These are phyloP conservation scores for Sugiyamaella chiloensis DNA, from an alignment of 805 yeast species.

Conservation along the genomic window DNA sequence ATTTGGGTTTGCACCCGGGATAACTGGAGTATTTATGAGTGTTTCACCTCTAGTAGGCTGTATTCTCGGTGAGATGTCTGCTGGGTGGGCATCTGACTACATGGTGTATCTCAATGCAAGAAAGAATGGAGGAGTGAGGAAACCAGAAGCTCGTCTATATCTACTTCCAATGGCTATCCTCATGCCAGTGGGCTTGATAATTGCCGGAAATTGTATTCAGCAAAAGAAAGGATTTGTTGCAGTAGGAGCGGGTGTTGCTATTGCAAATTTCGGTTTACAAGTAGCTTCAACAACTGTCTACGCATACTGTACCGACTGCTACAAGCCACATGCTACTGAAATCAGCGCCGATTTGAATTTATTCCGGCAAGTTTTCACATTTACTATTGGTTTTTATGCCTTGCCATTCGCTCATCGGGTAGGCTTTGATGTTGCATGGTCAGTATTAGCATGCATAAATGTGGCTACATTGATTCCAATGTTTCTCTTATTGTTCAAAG, in stretches of 20 bases:
- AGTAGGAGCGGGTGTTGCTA: conserved; percentile 4
- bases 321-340: conserved; percentile 5
- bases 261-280: conserved; percentile 6
- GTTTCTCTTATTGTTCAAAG: neutral
- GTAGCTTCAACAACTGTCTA: conserved; percentile 9
- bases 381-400: conserved; percentile 10
- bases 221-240: neutral
- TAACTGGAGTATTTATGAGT: conserved; percentile 9
- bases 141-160: conserved; percentile 12
- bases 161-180: neutral
- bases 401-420: conserved; percentile 7
- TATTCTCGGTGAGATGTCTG: conserved; percentile 8
- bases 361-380: conserved; percentile 4
- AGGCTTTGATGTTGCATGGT: conserved; percentile 8
- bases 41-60: conserved; percentile 6
- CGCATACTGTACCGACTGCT: conserved; percentile 10
- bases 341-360: conserved; percentile 8
- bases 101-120: conserved; percentile 5
- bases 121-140: conserved; percentile 10
- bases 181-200: conserved; percentile 6
- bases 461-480: neutral
- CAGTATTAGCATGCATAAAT: conserved; percentile 2
- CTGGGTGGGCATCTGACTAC: conserved; percentile 7
- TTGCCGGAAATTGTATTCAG: conserved; percentile 4
- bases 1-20: conserved; percentile 6